These are phyloP conservation scores for Aspergillus avenaceus DNA, from an alignment of 495 filamentous ascomycete species.

Conservation along the genomic window DNA sequence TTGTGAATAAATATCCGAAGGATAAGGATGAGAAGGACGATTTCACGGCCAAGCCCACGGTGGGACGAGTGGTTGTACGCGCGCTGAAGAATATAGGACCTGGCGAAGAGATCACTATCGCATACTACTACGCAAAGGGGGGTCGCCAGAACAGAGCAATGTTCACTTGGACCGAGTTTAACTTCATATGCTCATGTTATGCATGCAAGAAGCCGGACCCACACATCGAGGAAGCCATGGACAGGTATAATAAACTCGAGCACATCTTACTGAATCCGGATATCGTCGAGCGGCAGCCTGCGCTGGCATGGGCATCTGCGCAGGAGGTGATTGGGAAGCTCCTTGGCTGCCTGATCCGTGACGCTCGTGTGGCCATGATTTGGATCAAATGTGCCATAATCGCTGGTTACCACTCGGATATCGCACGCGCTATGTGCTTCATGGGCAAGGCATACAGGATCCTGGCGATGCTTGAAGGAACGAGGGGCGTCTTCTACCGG, in stretches of 20 bases:
- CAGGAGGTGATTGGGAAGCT: constrained; percentile 1
- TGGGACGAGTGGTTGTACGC: constrained; percentile 3
- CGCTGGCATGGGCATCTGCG: constrained; percentile 2
- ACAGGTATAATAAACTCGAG: not conserved
- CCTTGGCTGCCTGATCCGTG: not conserved
- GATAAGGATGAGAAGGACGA: not conserved
- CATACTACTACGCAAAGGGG: constrained; percentile 7
- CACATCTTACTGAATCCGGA: not conserved
- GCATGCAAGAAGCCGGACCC: not conserved
- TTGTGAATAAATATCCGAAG: not conserved
- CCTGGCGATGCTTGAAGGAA: not conserved
- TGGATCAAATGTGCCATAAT: constrained; percentile 14
- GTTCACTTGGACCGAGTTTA: not conserved
- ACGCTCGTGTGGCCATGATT: constrained; percentile 4
- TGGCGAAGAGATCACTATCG: constrained; percentile 25
- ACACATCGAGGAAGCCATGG: not conserved
- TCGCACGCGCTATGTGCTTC: constrained; percentile 12
- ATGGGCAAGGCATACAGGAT: constrained; percentile 2
- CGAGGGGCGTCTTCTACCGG: not conserved
- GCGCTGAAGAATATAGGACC: constrained; percentile 10
- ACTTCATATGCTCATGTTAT: constrained; percentile 11
- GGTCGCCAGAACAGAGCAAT: not conserved
- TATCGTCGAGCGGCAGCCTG: constrained; percentile 4
- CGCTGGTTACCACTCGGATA: constrained; percentile 13
- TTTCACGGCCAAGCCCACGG: not conserved